Evolutionary conservation across 306 rosid species (phyloP), one percentile per base, ranked within the genome.

Genomic region (Mucuna pruriens): DNA sequence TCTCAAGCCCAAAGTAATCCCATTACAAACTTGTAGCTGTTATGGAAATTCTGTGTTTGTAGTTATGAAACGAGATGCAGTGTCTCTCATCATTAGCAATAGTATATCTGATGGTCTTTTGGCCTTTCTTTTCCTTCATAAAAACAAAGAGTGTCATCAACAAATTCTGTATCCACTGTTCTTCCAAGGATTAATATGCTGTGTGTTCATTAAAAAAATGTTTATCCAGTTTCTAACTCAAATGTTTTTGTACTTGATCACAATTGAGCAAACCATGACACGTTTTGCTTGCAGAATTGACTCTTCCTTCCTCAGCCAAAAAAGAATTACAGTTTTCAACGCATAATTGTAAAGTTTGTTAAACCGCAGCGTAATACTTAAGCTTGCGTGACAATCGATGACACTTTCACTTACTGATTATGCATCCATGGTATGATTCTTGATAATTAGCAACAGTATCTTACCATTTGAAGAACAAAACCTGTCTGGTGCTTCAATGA

Each of bases 341-440:
- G 16, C 68, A 54, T 57, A 26, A 76, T 42, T n/a, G 45, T 20
- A 2, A 20, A 66, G 4, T 34, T 60, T 34, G 65, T 71, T 71
- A 0, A 63, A 49, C 60, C 51, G n/a, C 22, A 10, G 44, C 34
- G 34, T 63, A 63, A 74, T 61, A 62, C 20, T 63, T 12, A 74
- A 74, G 71, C 71, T 17, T 64, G 13, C 51, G 5, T 40, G 16
- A 5, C 48, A 2, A 9, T 54, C 16, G 31, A 57, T 44, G 23
- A 42, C 39, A 55, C 23, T 22, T 67, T 67, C 36, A 9, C 81
- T 67, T 82, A 55, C 49, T 20, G 62, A 57, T 22, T n/a, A 82
- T 67, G 81, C 76, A 75, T 46, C 46, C 67, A 10, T 7, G 22
- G 16, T 38, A 75, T 82, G 44, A 82, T 76, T 68, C 15, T 44